Evolutionary conservation across 768 basidiomycete genomes (phyloP).

Genomic region (Pleurotus platypus): DNA sequence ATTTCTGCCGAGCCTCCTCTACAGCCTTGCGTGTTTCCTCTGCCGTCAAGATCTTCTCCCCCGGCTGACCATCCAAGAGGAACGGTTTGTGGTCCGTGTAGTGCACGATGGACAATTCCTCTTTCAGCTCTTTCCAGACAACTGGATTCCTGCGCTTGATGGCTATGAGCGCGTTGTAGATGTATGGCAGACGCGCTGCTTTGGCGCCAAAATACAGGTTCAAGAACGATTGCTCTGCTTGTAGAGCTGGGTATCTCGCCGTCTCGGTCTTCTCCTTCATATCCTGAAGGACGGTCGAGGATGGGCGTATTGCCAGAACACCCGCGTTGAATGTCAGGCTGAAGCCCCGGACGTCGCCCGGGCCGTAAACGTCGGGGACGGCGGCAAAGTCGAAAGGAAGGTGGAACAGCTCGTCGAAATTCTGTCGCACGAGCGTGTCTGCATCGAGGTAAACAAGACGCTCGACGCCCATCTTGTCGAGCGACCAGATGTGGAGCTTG

Average conservation of each 20-base stretch:
- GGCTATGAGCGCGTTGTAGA: conserved; percentile 38
- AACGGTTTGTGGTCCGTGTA: conserved; percentile 64
- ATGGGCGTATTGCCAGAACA: conserved; percentile 30
- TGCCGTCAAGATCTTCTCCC: conserved; percentile 14
- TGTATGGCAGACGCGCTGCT: conserved; percentile 32
- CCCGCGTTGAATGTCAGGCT: conserved; percentile 35
- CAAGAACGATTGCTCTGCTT: conserved; percentile 39
- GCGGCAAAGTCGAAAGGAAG: conserved; percentile 38
- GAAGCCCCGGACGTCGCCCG: conserved; percentile 24
- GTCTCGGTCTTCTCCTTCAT: conserved; percentile 24
- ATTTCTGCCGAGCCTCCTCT: conserved; percentile 9
- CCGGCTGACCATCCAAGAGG: conserved; percentile 58
- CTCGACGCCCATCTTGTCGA: conserved; percentile 26
- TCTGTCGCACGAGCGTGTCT: conserved; percentile 37
- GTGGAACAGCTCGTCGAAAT: conserved; percentile 41
- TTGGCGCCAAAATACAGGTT: conserved; percentile 34
- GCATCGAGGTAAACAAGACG: conserved; percentile 36
- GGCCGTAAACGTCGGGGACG: conserved; percentile 32
- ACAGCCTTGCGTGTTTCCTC: conserved; percentile 19
- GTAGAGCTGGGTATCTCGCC: conserved; percentile 25
- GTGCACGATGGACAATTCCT: conserved; percentile 32
- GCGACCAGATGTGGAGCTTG: conserved; percentile 37
- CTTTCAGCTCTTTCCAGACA: conserved; percentile 29
- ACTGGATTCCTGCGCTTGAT: conserved; percentile 28
- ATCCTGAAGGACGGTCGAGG: conserved; percentile 19